These are phyloP conservation scores for Stemphylium lycopersici DNA, from an alignment of 2,329 filamentous ascomycete genomes.

Conservation along the genomic window DNA sequence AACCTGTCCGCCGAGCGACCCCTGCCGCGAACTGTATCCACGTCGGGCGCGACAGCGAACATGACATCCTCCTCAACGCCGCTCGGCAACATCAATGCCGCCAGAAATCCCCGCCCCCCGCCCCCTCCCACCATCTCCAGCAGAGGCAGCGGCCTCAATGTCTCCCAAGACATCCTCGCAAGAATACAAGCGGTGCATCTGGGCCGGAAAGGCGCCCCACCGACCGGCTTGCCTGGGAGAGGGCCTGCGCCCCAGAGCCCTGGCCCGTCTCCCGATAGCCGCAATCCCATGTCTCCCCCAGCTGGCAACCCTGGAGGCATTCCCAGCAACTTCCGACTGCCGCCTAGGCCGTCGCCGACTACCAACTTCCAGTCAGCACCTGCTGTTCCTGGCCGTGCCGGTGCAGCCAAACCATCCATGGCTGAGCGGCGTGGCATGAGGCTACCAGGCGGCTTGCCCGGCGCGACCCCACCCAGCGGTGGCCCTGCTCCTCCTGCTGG, in stretches of 20 bases:
- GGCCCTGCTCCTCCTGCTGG: conserved; percentile 39
- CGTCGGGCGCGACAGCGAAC: conserved; percentile 53
- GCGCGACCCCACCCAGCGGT: conserved; percentile 51
- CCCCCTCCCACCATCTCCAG: conserved; percentile 52
- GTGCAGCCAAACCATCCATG: conserved; percentile 64
- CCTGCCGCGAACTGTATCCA: conserved; percentile 65
- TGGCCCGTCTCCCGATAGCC: conserved; percentile 25
- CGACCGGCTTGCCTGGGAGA: conserved; percentile 33
- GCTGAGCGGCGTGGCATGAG: conserved; percentile 71
- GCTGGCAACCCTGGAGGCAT: conserved; percentile 47
- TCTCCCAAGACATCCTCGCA: conserved; percentile 68
- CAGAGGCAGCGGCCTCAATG: conserved; percentile 58
- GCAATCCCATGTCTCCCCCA: conserved; percentile 35
- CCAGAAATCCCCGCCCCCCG: conserved; percentile 58
- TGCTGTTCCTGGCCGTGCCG: conserved; percentile 54
- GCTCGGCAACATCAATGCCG: conserved; percentile 75
- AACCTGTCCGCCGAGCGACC: conserved; percentile 50
- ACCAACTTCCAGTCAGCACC: conserved; percentile 57
- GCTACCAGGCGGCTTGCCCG: conserved; percentile 65
- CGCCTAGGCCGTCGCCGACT: conserved; percentile 50
- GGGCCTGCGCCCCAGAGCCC: conserved; percentile 36
- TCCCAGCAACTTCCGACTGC: conserved; percentile 53
- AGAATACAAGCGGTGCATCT: conserved; percentile 74
- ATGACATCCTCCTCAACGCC: conserved; percentile 88
- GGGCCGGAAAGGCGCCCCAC: conserved; percentile 65